Evolutionary conservation across 768 basidiomycete genomes (phyloP), one percentile per base, ranked within the genome.

Genomic region (Sporobolomyces pararoseus): DNA sequence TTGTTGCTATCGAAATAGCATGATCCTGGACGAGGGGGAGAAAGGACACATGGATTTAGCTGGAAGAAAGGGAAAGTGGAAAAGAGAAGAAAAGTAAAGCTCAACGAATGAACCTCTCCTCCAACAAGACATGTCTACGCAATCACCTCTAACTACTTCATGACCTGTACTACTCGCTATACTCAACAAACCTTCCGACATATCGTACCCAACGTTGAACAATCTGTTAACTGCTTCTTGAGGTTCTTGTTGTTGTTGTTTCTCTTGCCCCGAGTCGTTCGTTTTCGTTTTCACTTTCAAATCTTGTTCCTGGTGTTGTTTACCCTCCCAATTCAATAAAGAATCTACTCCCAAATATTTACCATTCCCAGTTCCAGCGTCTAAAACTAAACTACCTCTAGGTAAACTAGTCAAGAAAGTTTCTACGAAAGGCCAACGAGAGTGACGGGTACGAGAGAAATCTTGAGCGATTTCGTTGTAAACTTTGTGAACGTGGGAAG

Each of bases 361-460:
- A 52, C 96, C 96, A 75, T 99, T 99, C 2, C 96, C 96, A 31
- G 91, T 91, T 7, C 96, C 96, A 31, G 91, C 89, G 79, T 99
- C 96, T 31, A 99, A 83, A 16, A 95, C 95, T 42, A 96, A 81
- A 82, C 86, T 90, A 31, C 91, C 88, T 5, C 57, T 21, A 4
- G 63, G 44, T 7, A 68, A 63, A 0, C 31, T 9, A 16, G 31
- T 21, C 39, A 69, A 29, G 34, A 68, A 58, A 27, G 29, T 29
- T 59, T 67, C 47, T 44, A 61, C 63, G 34, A 61, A 69, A 57
- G 54, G 58, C 61, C 49, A 65, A 42, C 49, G 58, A 71, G 80
- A 92, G 82, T 95, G 92, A 32, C 92, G 84, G 12, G 91, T 95
- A 0, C 87, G 87, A 13, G 89, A 89, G 78, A 95, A 95, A 80